Base-by-base conservation (phyloP, 257 asterid genomes). In the Haberlea rhodopensis region DNA sequence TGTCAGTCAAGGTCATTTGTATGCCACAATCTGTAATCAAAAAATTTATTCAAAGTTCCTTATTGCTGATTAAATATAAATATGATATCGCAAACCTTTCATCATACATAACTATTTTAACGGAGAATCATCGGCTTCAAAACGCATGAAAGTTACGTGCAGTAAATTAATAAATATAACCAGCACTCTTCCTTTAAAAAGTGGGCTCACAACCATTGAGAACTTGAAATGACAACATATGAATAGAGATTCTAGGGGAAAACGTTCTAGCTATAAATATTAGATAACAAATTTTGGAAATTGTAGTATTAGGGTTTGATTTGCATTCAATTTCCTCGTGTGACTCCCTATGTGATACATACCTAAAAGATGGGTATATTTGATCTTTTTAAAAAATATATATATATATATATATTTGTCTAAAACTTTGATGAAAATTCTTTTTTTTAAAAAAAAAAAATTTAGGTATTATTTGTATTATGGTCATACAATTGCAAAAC, bases 1-100 rank as follows among this genome's bases (percentile, higher is more conserved):
- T 54, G 31, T 49, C 54, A 70, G 57, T 8, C 37, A 52, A 54
- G 53, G 55, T 53, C 65, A 58, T 6, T 11, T 31, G 68, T 27
- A 66, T 54, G 34, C 16, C 29, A 25, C 24, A 23, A 28, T 56
- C 16, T n/a, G 29, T 21, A 66, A 67, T 72, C 65, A 25, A 24
- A 45, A 20, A 54, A 22, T 34, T 22, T 13, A 32, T 18, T 26
- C 21, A 1, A 65, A 34, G 51, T 61, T 45, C 46, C 9, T 31
- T 18, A 48, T 22, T 49, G 45, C 57, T 25, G 9, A 52, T 43
- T 22, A 55, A 63, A 57, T 53, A 54, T 20, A 54, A 59, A 53
- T 32, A 40, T 40, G 18, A 52, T 34, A 25, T 40, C 49, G 34
- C 22, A 31, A 54, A 55, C 20, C 23, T 18, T 32, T 24, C 48